Evolutionary conservation across 1,284 basidiomycete genomes (phyloP).

Genomic region (Earliella scabrosa): DNA sequence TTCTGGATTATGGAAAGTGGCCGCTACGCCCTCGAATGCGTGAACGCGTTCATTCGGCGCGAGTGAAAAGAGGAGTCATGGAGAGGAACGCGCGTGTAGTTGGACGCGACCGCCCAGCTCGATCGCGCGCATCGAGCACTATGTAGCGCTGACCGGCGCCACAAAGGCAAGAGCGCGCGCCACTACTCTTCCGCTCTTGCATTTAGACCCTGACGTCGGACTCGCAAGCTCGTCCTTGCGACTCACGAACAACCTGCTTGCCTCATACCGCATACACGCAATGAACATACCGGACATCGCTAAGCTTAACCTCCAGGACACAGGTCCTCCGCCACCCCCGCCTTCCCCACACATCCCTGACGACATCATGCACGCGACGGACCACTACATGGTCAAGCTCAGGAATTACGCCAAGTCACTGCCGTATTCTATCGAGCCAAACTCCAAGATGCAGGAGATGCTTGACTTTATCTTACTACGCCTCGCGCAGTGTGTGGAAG

Average conservation of each 20-base stretch:
- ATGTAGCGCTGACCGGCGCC: not conserved
- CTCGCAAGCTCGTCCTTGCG: not conserved
- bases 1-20: no score
- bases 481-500: slow-evolving; percentile 74
- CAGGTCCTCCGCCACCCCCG: slow-evolving; percentile 28
- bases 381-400: slow-evolving; percentile 59
- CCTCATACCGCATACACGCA: slow-evolving; percentile 15
- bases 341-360: slow-evolving; percentile 34
- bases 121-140: no score
- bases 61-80: no score
- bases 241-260: not conserved
- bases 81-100: no score
- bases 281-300: slow-evolving; percentile 59
- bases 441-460: slow-evolving; percentile 80
- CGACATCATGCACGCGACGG: slow-evolving; percentile 43
- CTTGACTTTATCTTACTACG: slow-evolving; percentile 79
- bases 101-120: no score
- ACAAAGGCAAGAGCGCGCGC: slow-evolving; percentile 14
- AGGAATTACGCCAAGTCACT: slow-evolving; percentile 64
- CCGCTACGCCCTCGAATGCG: no score
- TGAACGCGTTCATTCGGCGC: no score
- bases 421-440: slow-evolving; percentile 83
- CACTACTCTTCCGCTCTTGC: slow-evolving; percentile 8
- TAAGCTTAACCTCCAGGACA: slow-evolving; percentile 47
- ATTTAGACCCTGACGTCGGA: slow-evolving; percentile 14